Percentiles rank a stretch among this genome's conserved stretches.
Evolutionary conservation across 306 rosid species (phyloP).

Genomic region (Mimosa pudica): DNA sequence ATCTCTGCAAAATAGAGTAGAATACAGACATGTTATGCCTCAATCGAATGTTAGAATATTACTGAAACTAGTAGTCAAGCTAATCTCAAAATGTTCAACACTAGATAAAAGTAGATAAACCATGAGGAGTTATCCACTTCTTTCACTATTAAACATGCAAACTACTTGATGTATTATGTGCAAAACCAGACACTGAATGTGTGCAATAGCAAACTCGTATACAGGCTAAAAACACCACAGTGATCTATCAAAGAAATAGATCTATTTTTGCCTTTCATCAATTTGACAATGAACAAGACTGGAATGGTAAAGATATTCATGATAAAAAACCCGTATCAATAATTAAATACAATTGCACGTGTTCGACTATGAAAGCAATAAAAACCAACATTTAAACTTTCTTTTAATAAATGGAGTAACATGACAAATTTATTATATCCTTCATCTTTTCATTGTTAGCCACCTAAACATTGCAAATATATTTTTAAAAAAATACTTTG

Average conservation of each 20-base stretch:
- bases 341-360: background rate
- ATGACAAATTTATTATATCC: background rate
- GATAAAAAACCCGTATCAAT: background rate
- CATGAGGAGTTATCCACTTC: background rate
- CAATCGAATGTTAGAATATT: background rate
- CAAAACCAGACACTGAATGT: background rate
- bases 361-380: background rate
- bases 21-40: background rate
- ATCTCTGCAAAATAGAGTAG: constrained; percentile 8
- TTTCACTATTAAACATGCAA: constrained; percentile 4
- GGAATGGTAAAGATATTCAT: background rate
- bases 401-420: background rate
- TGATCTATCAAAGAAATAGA: background rate
- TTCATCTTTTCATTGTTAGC: background rate
- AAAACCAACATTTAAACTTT: background rate
- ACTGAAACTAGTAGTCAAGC: constrained; percentile 5
- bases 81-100: background rate
- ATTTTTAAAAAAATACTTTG: background rate
- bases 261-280: background rate
- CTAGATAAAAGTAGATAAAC: background rate
- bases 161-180: background rate
- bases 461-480: background rate
- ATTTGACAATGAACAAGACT: background rate
- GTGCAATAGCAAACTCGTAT: background rate
- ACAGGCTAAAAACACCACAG: constrained; percentile 1